Base-by-base conservation (phyloP, 129 eudicot species). In the Chrysanthemum makinoi region DNA sequence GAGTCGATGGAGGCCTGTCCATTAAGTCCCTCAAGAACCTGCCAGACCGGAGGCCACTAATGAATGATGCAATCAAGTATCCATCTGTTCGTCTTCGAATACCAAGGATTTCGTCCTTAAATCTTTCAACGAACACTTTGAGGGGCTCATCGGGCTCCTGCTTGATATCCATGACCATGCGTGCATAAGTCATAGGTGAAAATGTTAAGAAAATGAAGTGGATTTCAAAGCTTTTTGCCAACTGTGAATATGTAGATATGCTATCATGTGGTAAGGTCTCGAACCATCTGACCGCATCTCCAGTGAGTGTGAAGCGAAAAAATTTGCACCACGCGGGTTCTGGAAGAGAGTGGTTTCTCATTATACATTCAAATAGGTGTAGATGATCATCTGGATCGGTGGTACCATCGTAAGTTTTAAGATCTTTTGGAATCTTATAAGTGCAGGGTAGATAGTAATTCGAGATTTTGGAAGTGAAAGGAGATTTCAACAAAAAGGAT, bases 121-220 rank as follows among this genome's bases (percentile, higher is more conserved):
- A 58, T 58, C 35, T 58, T 18, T 5, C 10, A 20, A 17, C 63
- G 22, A 17, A 58, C 63, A 17, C 26, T 58, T 58, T 18, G 63
- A 58, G 63, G 22, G 63, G 63, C 63, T 58, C 63, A 20, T 58
- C 35, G 12, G 35, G 63, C 30, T 14, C 63, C 35, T 58, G 14
- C 63, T 19, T 26, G 30, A 58, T 18, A 58, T 12, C 63, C 35
- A 20, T 8, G 60, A 16, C 1, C 60, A n/a, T 13, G 24, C n/a
- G 1, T 54, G n/a, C 20, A 54, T 6, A 5, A n/a, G 9, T 52
- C 46, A 39, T 39, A 39, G 46, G 46, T 6, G 46, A 39, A 39
- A 6, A 1, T 55, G 10, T 58, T 18, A 4, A 13, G 63, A 58
- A 58, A 20, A 58, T 8, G 63, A 58, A 58, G 30, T 58, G 20